These are phyloP conservation scores for Venustampulla echinocandica DNA, from an alignment of 495 filamentous ascomycete species.

Conservation along the genomic window DNA sequence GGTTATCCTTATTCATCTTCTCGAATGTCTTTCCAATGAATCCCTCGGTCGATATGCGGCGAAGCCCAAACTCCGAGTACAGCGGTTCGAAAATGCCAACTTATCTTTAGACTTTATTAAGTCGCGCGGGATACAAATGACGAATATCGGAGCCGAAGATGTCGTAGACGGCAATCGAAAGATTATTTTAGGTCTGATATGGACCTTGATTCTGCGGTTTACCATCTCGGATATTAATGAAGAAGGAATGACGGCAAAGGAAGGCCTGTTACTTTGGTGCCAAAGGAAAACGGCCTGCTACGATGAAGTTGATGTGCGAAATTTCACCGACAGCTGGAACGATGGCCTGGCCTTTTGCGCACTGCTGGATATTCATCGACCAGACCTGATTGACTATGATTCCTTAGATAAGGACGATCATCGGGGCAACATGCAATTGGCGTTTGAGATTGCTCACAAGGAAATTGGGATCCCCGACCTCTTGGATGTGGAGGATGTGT, in stretches of 20 bases:
- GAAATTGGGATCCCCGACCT: slow-evolving; percentile 96
- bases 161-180: slow-evolving; percentile 97
- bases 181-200: slow-evolving; percentile 93
- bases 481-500: slow-evolving; percentile 95
- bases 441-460: slow-evolving; percentile 89
- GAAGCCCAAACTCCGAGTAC: slow-evolving; percentile 89
- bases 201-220: slow-evolving; percentile 94
- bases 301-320: slow-evolving; percentile 85
- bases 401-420: slow-evolving; percentile 89
- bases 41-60: slow-evolving; percentile 94
- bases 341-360: slow-evolving; percentile 95
- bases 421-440: slow-evolving; percentile 92
- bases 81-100: slow-evolving; percentile 98
- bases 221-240: slow-evolving; percentile 98
- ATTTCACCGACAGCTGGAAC: slow-evolving; percentile 95
- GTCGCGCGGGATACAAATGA: slow-evolving; percentile 85
- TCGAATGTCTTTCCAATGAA: slow-evolving; percentile 89
- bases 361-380: slow-evolving; percentile 90
- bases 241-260: slow-evolving; percentile 96
- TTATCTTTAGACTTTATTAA: slow-evolving; percentile 89
- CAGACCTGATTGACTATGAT: slow-evolving; percentile 95
- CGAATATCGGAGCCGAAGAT: slow-evolving; percentile 97
- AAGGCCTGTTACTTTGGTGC: slow-evolving; percentile 92
- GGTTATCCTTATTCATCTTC: slow-evolving; percentile 91
- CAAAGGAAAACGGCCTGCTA: slow-evolving; percentile 98